A percentile compares a stretch with the other conserved stretches of the same genome.
These are phyloP conservation scores for Hemisphaericaspora lyxosophila DNA, from an alignment of 1,139 yeast species.

Conservation along the genomic window DNA sequence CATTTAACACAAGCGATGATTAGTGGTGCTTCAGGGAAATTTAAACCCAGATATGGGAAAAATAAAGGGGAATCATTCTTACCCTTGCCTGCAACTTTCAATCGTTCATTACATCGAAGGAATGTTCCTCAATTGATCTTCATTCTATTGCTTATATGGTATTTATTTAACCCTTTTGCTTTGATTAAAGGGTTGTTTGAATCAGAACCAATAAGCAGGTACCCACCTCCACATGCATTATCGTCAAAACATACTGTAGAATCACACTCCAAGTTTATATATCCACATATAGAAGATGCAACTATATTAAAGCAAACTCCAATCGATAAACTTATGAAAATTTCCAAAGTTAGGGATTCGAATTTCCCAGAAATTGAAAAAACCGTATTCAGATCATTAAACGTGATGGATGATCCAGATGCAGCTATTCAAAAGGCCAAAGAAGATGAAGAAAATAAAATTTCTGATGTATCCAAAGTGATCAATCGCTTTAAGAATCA, in stretches of 20 bases:
- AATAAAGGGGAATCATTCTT: constrained; percentile 19
- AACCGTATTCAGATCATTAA: constrained; percentile 35
- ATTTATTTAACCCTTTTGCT: constrained; percentile 26
- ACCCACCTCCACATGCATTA: constrained; percentile 38
- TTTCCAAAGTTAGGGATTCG: constrained; percentile 40
- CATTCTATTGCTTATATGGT: constrained; percentile 21
- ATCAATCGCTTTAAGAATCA: constrained; percentile 62
- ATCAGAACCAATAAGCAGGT: constrained; percentile 13
- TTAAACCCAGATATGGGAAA: constrained; percentile 29
- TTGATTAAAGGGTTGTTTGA: constrained; percentile 11
- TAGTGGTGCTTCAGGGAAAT: constrained; percentile 10
- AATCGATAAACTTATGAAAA: constrained; percentile 48
- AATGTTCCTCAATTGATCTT: constrained; percentile 19
- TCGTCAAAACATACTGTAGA: constrained; percentile 36
- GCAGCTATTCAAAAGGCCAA: constrained; percentile 32
- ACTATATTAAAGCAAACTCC: constrained; percentile 57
- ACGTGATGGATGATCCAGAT: constrained; percentile 48
- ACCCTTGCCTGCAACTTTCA: constrained; percentile 38
- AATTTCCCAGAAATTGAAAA: constrained; percentile 39
- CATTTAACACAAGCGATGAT: not conserved
- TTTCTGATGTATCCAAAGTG: constrained; percentile 42
- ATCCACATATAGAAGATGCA: constrained; percentile 69
- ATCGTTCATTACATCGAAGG: constrained; percentile 18
- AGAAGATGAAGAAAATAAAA: constrained; percentile 41
- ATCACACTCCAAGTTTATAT: constrained; percentile 54